phyloP scores from a whole-genome alignment of 805 yeast species.

The Saccharomycopsis fibuligera region DNA sequence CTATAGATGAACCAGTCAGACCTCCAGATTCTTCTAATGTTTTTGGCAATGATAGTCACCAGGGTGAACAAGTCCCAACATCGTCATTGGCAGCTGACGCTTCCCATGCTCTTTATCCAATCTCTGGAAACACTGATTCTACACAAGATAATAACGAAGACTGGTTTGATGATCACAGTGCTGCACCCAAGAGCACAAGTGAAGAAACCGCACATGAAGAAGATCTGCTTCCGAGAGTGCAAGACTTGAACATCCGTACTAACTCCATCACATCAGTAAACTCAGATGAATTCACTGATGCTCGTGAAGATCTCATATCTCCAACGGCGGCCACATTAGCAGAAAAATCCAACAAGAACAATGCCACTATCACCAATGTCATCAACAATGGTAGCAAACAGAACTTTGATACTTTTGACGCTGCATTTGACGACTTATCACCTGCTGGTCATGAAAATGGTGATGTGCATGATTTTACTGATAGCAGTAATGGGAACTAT shows the following conservation, averaged over 20 bases:
- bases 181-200: too few relatives aligned
- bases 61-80: too few relatives aligned
- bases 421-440: slow-evolving; percentile 34
- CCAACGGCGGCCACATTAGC: slow-evolving; percentile 1
- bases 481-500: too few relatives aligned
- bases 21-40: not conserved
- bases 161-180: slow-evolving; percentile 15
- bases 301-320: slow-evolving; percentile 18
- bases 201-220: too few relatives aligned
- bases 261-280: slow-evolving; percentile 11
- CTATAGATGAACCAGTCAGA: slow-evolving; percentile 1
- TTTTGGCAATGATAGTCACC: too few relatives aligned
- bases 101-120: too few relatives aligned
- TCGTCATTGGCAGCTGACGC: too few relatives aligned
- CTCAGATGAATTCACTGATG: slow-evolving; percentile 17
- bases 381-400: slow-evolving; percentile 5
- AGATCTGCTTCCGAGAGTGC: not conserved
- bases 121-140: not conserved
- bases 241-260: slow-evolving; percentile 4
- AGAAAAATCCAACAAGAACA: not conserved
- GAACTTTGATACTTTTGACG: slow-evolving; percentile 25
- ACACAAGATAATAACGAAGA: slow-evolving; percentile 3
- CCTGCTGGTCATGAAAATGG: slow-evolving; percentile 25
- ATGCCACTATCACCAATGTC: not conserved
- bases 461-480: too few relatives aligned